Conservation (phyloP, 2,329 filamentous ascomycete genomes). For the Claviceps monticola region DNA sequence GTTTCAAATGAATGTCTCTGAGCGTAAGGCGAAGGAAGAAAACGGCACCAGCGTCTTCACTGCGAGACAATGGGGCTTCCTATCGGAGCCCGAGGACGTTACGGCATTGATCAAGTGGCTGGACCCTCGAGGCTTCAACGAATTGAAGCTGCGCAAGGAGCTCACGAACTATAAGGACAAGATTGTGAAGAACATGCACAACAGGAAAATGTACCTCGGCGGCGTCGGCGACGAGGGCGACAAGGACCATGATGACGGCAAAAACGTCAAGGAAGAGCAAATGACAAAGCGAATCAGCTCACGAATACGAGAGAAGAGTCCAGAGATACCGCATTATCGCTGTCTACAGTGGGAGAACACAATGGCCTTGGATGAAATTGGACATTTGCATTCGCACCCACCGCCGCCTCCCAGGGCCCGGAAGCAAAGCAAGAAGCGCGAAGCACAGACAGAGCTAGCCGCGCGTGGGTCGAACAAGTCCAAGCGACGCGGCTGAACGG, state of each 20-base stretch:
- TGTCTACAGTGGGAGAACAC: conserved; percentile 43
- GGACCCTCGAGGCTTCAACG: conserved; percentile 73
- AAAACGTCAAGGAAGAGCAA: conserved; percentile 25
- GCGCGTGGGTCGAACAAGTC: conserved; percentile 17
- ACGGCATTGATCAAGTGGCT: conserved; percentile 77
- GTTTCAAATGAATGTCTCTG: conserved; percentile 70
- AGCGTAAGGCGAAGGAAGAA: conserved; percentile 79
- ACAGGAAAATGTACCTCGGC: conserved; percentile 54
- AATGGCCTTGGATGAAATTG: conserved; percentile 41
- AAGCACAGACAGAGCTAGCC: conserved; percentile 21
- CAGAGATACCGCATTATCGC: conserved; percentile 31
- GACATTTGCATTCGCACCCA: conserved; percentile 42
- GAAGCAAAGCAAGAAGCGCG: conserved; percentile 39
- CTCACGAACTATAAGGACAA: conserved; percentile 60
- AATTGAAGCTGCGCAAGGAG: conserved; percentile 79
- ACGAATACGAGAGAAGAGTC: conserved; percentile 31
- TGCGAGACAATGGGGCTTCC: conserved; percentile 82
- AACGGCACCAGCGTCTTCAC: conserved; percentile 63
- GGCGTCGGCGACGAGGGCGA: conserved; percentile 24
- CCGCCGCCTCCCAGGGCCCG: conserved; percentile 35
- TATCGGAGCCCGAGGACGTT: conserved; percentile 64
- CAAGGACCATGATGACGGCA: conserved; percentile 19
- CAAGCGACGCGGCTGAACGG: conserved; percentile 13
- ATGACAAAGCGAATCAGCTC: conserved; percentile 28
- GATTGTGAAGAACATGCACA: conserved; percentile 68